Evolutionary conservation across 805 yeast genomes (phyloP), one percentile per base, ranked within the genome.

Genomic region (Wickerhamiella azyma): DNA sequence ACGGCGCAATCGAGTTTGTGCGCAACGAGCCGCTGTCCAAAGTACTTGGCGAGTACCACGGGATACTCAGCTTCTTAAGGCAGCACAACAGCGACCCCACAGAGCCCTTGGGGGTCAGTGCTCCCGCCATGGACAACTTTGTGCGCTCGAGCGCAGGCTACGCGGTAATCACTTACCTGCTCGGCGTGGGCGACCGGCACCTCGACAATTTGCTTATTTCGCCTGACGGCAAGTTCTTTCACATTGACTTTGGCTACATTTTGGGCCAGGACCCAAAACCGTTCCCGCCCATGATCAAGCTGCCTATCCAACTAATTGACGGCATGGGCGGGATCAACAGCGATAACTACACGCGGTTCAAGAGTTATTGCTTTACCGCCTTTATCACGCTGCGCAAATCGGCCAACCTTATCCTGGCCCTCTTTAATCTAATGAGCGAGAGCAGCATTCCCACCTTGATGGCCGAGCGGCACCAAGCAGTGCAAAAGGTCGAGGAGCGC

Each of bases 121-220:
- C 76, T 0, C 75, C 74, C 53, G 84, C 79, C 0, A 85, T 92
- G 95, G 97, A 92, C 55, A 89, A 83, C 53, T 92, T 84, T 64
- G 89, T 92, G 6, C 76, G 88, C 53, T 85, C 96, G 2, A 85
- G 96, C 60, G 96, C 99, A 19, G 99, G 98, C 0, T 92, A 92
- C 59, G 92, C 96, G 67, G 97, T 92, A 1, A 83, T 92, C 19
- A 92, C 98, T 0, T 92, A 92, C 56, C 66, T 92, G 8, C 65
- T 92, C 11, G 99, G 98, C 5, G 96, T 92, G 8, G 99, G 99
- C 13, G 99, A 92, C 64, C 74, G 99, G 48, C 99, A 92, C 66
- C 68, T 92, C 52, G 99, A 92, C 58, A 92, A 92, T 57, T 65
- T 92, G 52, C 68, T 92, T 39, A 71, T 85, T 33, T 82, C 79